Evolutionary conservation across 805 yeast species (phyloP).

Genomic region (Teunomyces lycoperdinae): DNA sequence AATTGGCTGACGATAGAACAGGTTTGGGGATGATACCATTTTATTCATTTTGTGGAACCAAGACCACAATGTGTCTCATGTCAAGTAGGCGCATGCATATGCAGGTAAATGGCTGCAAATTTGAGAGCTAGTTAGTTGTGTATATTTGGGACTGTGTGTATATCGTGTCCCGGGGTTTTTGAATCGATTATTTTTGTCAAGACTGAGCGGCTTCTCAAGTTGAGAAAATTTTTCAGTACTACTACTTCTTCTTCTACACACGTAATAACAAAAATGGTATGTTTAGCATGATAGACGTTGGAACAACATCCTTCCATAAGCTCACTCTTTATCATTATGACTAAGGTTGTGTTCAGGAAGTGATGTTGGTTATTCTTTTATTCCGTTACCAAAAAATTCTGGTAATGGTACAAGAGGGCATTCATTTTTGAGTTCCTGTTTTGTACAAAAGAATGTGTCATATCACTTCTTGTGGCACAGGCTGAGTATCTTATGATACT

Average conservation of each 20-base stretch:
- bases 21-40: neutral
- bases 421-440: neutral
- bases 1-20: neutral
- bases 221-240: neutral
- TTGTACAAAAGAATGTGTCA: slow-evolving; percentile 10
- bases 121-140: neutral
- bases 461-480: slow-evolving; percentile 22
- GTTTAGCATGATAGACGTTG: slow-evolving; percentile 13
- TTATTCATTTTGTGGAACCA: too few species aligned
- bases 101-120: neutral
- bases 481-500: slow-evolving; percentile 24
- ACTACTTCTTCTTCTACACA: neutral
- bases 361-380: slow-evolving; percentile 11
- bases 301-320: slow-evolving; percentile 18
- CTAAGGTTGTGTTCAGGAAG: slow-evolving; percentile 16
- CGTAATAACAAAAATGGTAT: slow-evolving; percentile 11
- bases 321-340: slow-evolving; percentile 7
- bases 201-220: neutral
- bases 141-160: neutral
- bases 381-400: neutral
- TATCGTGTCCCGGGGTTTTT: neutral
- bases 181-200: neutral
- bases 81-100: neutral
- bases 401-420: neutral
- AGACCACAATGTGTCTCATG: too few species aligned